Conservation (phyloP, 2,329 filamentous ascomycete genomes). For the Trichoderma citrinoviride region DNA sequence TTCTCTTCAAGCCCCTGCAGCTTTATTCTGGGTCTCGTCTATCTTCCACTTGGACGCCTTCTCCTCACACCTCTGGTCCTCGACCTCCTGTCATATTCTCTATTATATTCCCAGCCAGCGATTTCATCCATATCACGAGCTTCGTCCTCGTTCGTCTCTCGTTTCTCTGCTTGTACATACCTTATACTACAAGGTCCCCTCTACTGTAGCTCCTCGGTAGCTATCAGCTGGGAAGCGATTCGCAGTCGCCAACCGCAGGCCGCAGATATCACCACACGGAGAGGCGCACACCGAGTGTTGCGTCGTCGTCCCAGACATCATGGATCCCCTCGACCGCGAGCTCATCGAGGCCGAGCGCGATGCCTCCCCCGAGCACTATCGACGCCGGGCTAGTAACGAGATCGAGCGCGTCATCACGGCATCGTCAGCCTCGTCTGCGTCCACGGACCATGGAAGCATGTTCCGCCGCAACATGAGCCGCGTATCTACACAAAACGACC, state of each 20-base stretch:
- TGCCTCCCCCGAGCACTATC: constrained; percentile 45
- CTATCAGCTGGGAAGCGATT: background rate
- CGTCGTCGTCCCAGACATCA: constrained; percentile 25
- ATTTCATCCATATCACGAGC: background rate
- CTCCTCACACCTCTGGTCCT: background rate
- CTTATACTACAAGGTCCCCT: background rate
- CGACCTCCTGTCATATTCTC: background rate
- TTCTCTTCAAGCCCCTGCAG: background rate
- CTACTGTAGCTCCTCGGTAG: background rate
- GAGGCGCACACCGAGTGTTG: background rate
- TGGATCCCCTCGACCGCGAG: constrained; percentile 51
- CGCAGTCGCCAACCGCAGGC: background rate
- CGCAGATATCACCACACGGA: background rate
- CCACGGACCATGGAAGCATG: constrained; percentile 39
- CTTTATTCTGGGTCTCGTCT: background rate
- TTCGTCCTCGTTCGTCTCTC: background rate
- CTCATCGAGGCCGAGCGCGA: constrained; percentile 54
- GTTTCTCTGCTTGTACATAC: too few species aligned
- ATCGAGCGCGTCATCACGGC: constrained; percentile 60
- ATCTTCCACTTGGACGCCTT: background rate
- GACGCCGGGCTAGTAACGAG: constrained; percentile 47
- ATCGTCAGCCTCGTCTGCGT: constrained; percentile 50
- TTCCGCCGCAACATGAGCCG: constrained; percentile 54
- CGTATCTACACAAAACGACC: constrained; percentile 62
- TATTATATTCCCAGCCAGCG: background rate